A percentile compares a stretch with the other conserved stretches of the same genome.
Conservation (phyloP, 495 filamentous ascomycete genomes). For the Neurospora tetraspora region DNA sequence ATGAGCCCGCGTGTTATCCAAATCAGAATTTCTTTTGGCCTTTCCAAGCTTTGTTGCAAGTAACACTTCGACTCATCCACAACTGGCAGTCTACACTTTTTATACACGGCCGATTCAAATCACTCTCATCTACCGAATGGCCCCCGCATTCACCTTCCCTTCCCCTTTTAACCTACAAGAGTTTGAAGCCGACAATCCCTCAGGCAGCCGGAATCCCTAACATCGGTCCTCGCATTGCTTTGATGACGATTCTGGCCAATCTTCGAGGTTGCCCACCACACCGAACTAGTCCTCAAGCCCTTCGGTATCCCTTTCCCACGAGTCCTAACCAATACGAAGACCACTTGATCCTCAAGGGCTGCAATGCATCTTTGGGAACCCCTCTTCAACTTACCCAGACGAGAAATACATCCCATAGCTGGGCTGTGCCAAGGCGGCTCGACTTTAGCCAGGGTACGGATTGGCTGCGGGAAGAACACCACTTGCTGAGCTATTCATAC, state of each 20-base stretch:
- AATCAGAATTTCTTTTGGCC: neutral
- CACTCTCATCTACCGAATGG: neutral
- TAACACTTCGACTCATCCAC: neutral
- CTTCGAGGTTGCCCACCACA: neutral
- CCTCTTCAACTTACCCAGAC: constrained; percentile 6
- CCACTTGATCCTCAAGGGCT: neutral
- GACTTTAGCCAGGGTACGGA: neutral
- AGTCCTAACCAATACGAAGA: neutral
- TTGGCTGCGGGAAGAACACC: neutral
- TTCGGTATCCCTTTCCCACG: neutral
- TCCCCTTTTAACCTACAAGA: neutral
- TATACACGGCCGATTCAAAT: neutral
- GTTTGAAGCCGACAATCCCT: neutral
- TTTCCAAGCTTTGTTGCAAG: neutral
- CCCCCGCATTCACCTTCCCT: neutral
- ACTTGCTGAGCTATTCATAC: neutral
- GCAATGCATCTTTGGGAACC: constrained; percentile 22
- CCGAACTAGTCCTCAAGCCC: neutral
- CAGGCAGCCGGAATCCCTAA: neutral
- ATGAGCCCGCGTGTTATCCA: neutral
- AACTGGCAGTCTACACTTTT: neutral
- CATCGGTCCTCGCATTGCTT: neutral
- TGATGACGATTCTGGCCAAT: neutral
- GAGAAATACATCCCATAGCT: neutral
- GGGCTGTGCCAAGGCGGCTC: neutral